Base-by-base conservation (phyloP, 768 basidiomycete species). In the Amanita fuliginea region DNA sequence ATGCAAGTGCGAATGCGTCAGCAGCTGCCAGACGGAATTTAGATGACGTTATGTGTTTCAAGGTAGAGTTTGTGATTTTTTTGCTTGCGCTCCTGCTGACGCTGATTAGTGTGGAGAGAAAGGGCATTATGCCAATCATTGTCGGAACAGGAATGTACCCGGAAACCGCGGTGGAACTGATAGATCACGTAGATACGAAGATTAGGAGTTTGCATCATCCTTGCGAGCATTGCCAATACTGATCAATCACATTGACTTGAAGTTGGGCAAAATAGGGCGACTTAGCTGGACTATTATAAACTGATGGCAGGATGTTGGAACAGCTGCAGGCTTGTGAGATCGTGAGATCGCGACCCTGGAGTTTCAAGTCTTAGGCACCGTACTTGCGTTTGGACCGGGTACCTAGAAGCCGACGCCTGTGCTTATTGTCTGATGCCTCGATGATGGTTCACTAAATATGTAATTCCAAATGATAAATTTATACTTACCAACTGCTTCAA, bases 101-200 rank as follows among this genome's bases (percentile, higher is more conserved):
- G 11, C n/a, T 56, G 4, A 39, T 50, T 47, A 91, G 83, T 96
- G 93, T 59, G 89, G 89, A 33, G 83, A 90, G 63, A 84, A 86
- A 56, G 95, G 95, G 1, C 95, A 98, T 61, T 95, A 95, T 60
- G 94, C 94, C 16, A 95, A 96, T 62, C 82, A 88, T 57, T 96
- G 94, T 65, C 78, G 84, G 36, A 93, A 93, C 63, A 71, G 86
- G 49, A 93, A 92, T 62, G 84, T 91, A 19, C 92, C 92, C 22
- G 92, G 92, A 10, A 91, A 89, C 62, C 76, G 92, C 43, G 92
- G 92, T 49, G 92, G 92, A 6, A 66, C 81, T 42, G 87, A 88
- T 55, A 73, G 75, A 39, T 51, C 63, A n/a, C 70, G 70, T 57
- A 64, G 67, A 57, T 73, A 64, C 61, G 64, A 55, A 40, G 57